Conservation (phyloP, 345 rosid species). For the Euphorbia peplus region DNA sequence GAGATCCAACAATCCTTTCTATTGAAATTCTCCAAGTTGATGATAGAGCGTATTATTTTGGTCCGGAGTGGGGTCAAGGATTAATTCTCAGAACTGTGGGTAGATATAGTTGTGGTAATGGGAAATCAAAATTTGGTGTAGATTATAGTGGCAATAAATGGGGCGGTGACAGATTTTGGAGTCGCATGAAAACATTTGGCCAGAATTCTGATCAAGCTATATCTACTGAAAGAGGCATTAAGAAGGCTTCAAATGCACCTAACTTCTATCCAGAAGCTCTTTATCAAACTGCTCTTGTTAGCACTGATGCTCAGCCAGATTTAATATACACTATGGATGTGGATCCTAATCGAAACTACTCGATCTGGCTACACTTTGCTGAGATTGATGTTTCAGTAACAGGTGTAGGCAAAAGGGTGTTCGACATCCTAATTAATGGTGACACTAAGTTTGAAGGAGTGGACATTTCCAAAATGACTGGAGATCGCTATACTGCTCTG, state of each 20-base stretch:
- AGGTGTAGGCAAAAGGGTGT: constrained; percentile 65
- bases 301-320: constrained; percentile 67
- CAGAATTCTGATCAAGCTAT: constrained; percentile 50
- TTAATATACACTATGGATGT: constrained; percentile 70
- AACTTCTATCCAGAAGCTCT: constrained; percentile 87
- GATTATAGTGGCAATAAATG: constrained; percentile 78
- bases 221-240: constrained; percentile 63
- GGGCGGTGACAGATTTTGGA: constrained; percentile 99
- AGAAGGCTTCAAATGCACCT: constrained; percentile 61
- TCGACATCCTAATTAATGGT: constrained; percentile 81
- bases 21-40: constrained; percentile 91
- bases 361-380: constrained; percentile 90
- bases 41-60: constrained; percentile 67
- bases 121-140: constrained; percentile 60
- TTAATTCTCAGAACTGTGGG: constrained; percentile 64
- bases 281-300: constrained; percentile 71
- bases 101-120: constrained; percentile 77
- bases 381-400: constrained; percentile 78
- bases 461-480: constrained; percentile 66
- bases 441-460: constrained; percentile 45
- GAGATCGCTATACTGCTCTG: constrained; percentile 62
- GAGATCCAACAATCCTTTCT: constrained; percentile 83
- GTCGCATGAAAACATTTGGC: constrained; percentile 53
- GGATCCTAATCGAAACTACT: constrained; percentile 87
- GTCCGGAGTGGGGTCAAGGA: constrained; percentile 52